Evolutionary conservation across 148 eudicot genomes (phyloP).

Genomic region (Nyssa sinensis): DNA sequence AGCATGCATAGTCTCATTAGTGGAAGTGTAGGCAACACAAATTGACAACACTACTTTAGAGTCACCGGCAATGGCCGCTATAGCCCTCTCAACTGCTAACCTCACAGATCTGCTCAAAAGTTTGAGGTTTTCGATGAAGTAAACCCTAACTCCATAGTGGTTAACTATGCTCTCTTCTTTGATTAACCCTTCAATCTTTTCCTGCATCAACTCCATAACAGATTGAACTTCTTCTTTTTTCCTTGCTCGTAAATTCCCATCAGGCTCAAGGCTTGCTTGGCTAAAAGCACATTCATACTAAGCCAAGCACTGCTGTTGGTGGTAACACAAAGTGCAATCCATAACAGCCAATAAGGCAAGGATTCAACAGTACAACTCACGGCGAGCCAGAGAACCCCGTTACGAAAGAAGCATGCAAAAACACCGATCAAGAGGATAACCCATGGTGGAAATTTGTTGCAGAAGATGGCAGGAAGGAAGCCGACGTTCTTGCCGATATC

Average conservation of each 20-base stretch:
- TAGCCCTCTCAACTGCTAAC: slow-evolving; percentile 59
- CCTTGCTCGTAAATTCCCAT: no score
- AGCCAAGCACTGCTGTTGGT: no score
- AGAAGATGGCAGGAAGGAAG: slow-evolving; percentile 51
- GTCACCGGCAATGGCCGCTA: slow-evolving; percentile 52
- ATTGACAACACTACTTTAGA: slow-evolving; percentile 50
- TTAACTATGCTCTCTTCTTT: slow-evolving; percentile 64
- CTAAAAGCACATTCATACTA: no score
- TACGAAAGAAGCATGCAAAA: slow-evolving; percentile 54
- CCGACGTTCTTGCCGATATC: slow-evolving; percentile 82
- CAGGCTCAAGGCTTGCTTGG: no score
- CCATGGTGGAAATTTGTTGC: slow-evolving; percentile 75
- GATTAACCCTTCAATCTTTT: slow-evolving; percentile 53
- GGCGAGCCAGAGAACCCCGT: slow-evolving; percentile 70
- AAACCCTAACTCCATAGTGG: slow-evolving; percentile 59
- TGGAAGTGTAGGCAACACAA: slow-evolving; percentile 70
- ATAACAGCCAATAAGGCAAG: slow-evolving; percentile 74
- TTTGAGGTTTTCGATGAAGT: slow-evolving; percentile 55
- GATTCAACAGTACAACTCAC: slow-evolving; percentile 46
- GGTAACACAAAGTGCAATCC: no score
- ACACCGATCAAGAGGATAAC: slow-evolving; percentile 57
- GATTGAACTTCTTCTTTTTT: slow-evolving; percentile 60
- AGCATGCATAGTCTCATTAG: slow-evolving; percentile 67
- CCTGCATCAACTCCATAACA: slow-evolving; percentile 61
- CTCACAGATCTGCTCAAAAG: slow-evolving; percentile 50